These are phyloP conservation scores for Cordia subcordata DNA, from an alignment of 257 asterid genomes.

Conservation along the genomic window DNA sequence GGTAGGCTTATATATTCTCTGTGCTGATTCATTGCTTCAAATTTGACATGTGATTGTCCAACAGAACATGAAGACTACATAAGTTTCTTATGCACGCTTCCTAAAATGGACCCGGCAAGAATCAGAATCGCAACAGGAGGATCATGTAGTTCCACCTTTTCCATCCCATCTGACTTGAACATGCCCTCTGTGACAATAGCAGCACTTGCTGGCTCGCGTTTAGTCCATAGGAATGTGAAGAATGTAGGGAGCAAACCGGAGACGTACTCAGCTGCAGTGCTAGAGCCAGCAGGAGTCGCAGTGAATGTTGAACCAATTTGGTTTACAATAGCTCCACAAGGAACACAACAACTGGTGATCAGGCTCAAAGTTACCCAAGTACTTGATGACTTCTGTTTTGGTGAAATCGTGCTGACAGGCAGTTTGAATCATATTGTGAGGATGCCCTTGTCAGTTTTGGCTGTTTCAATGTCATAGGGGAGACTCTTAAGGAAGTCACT, in stretches of 20 bases:
- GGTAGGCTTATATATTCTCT: not conserved
- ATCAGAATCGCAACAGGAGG: conserved; percentile 67
- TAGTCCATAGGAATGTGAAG: conserved; percentile 43
- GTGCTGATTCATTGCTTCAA: not conserved
- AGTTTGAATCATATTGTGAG: conserved; percentile 64
- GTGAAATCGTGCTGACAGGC: conserved; percentile 69
- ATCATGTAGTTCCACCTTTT: conserved; percentile 44
- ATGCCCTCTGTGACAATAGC: conserved; percentile 78
- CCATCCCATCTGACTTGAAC: conserved; percentile 67
- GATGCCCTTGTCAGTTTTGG: conserved; percentile 59
- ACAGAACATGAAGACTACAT: conserved; percentile 71
- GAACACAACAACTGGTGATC: conserved; percentile 49
- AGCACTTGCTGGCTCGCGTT: conserved; percentile 52
- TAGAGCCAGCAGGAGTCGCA: conserved; percentile 52
- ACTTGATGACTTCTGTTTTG: conserved; percentile 66
- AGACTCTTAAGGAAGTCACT: too few relatives aligned
- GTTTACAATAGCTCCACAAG: conserved; percentile 62
- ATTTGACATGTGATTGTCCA: conserved; percentile 11
- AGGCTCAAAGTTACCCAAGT: conserved; percentile 41
- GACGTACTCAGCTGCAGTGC: conserved; percentile 53
- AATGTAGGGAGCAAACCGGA: conserved; percentile 63
- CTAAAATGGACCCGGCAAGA: conserved; percentile 47
- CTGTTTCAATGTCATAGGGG: conserved; percentile 28
- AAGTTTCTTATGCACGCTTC: conserved; percentile 73
- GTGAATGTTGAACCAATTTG: conserved; percentile 52